Conservation (phyloP, 768 basidiomycete species). For the Auricularia auricula-judae region DNA sequence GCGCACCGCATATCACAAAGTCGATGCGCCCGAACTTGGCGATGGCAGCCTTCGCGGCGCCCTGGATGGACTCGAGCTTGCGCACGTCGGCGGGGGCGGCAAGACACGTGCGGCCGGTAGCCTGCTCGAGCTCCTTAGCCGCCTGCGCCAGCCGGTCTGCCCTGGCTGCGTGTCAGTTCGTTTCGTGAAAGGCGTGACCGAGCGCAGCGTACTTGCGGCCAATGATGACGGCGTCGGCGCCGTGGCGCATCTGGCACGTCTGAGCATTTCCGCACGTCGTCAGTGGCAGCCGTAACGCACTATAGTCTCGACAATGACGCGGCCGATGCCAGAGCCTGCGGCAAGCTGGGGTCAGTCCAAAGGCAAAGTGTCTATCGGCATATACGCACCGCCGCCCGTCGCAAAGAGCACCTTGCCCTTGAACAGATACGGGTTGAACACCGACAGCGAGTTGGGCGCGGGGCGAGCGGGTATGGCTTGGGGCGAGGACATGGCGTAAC, state of each 20-base stretch:
- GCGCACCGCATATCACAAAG: slow-evolving; percentile 85
- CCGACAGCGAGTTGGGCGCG: slow-evolving; percentile 31
- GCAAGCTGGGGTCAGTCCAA: background rate
- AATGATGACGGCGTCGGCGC: slow-evolving; percentile 70
- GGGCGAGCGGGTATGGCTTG: background rate
- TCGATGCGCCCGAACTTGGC: slow-evolving; percentile 79
- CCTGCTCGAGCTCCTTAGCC: slow-evolving; percentile 57
- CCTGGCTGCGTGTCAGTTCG: slow-evolving; percentile 25
- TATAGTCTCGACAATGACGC: slow-evolving; percentile 73
- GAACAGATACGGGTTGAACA: slow-evolving; percentile 77
- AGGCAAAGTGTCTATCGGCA: background rate
- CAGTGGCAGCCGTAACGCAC: slow-evolving; percentile 31
- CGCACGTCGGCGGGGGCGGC: slow-evolving; percentile 76
- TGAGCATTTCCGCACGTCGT: background rate
- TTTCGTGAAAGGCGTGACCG: background rate
- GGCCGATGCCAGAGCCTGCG: slow-evolving; percentile 70
- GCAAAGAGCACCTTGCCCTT: slow-evolving; percentile 84
- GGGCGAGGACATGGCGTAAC: background rate
- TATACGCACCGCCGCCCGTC: slow-evolving; percentile 60
- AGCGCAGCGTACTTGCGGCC: slow-evolving; percentile 63
- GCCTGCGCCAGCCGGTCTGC: slow-evolving; percentile 58
- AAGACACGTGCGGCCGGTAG: slow-evolving; percentile 63
- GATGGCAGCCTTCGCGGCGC: slow-evolving; percentile 66
- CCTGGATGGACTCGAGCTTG: slow-evolving; percentile 54
- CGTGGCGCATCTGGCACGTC: slow-evolving; percentile 60